Base-by-base conservation (phyloP, 805 yeast species). In the Nakazawaea wyomingensis region DNA sequence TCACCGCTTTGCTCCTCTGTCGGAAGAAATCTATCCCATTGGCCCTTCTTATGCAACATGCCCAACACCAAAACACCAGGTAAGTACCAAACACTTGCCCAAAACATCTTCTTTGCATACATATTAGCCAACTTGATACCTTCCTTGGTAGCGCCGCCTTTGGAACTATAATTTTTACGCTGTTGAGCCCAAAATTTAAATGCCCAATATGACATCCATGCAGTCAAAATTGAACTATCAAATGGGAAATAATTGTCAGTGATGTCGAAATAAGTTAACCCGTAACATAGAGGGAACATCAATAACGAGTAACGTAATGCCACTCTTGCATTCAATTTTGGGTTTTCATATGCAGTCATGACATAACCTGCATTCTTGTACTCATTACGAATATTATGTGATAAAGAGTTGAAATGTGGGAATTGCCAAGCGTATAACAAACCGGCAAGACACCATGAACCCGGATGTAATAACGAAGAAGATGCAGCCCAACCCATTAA, bases 401-500 rank as follows among this genome's bases (percentile, higher is more conserved):
- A 82, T 37, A 93, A 73, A 0, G 97, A 78, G 65, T 91, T 93
- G 69, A 93, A 93, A 61, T 93, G 99, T 2, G 99, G 99, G 62
- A 93, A 93, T 62, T 93, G 99, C 99, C 99, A 93, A 5, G 97
- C 96, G 57, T 85, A 93, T 31, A 93, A 66, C 41, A 93, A 65
- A 0, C 84, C 87, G 1, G 97, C 97, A 19, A 93, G 67, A 56
- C 90, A 80, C 98, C 98, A 91, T 3, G 95, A 95, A 6, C 93
- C 97, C 0, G 98, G 96, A 49, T 88, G 86, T 3, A 73, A 51
- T 29, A 90, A 64, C 1, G 89, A 76, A 3, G 87, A 78, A 10
- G 96, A 85, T 0, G 91, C 88, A 2, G 96, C 96, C 99, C 99
- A 93, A 2, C 99, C 99, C 99, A 93, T 93, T 39, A 93, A 71